Conservation (phyloP, 2,329 filamentous ascomycete genomes). For the Plectosphaerella plurivora region DNA sequence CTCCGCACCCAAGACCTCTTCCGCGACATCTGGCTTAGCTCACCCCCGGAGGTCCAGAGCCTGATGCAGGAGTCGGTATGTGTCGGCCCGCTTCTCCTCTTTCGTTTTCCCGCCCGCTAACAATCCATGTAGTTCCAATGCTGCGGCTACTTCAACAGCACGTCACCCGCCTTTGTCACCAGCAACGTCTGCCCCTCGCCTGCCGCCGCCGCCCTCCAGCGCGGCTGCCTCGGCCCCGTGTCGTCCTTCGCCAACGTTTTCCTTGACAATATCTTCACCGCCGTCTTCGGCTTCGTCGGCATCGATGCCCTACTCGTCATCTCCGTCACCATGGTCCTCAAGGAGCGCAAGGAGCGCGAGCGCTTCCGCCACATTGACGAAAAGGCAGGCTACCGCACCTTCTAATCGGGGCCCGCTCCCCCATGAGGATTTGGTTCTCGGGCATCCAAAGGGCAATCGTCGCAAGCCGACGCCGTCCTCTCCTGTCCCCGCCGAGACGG, state of each 20-base stretch:
- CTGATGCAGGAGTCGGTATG: conserved; percentile 67
- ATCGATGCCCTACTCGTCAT: conserved; percentile 66
- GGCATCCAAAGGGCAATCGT: background rate
- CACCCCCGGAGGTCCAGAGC: conserved; percentile 54
- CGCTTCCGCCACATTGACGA: conserved; percentile 77
- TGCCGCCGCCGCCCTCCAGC: conserved; percentile 63
- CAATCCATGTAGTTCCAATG: conserved; percentile 60
- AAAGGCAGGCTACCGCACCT: conserved; percentile 57
- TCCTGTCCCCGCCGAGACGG: too few relatives aligned
- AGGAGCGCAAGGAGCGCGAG: conserved; percentile 75
- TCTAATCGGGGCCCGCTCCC: conserved; percentile 32
- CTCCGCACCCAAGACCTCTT: conserved; percentile 63
- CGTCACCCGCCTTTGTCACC: conserved; percentile 66
- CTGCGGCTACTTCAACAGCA: conserved; percentile 75
- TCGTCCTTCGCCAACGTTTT: conserved; percentile 65
- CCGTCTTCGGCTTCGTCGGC: conserved; percentile 73
- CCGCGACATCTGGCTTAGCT: conserved; percentile 53
- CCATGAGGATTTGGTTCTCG: too few relatives aligned
- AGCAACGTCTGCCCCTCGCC: conserved; percentile 65
- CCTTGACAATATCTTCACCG: conserved; percentile 73
- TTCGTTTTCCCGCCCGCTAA: background rate
- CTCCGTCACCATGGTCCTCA: conserved; percentile 69
- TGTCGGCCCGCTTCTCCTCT: conserved; percentile 4
- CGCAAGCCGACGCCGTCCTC: background rate
- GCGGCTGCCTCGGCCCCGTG: conserved; percentile 66